phyloP scores from a whole-genome alignment of 2,329 filamentous ascomycete genomes.

The Curvularia lunata region DNA sequence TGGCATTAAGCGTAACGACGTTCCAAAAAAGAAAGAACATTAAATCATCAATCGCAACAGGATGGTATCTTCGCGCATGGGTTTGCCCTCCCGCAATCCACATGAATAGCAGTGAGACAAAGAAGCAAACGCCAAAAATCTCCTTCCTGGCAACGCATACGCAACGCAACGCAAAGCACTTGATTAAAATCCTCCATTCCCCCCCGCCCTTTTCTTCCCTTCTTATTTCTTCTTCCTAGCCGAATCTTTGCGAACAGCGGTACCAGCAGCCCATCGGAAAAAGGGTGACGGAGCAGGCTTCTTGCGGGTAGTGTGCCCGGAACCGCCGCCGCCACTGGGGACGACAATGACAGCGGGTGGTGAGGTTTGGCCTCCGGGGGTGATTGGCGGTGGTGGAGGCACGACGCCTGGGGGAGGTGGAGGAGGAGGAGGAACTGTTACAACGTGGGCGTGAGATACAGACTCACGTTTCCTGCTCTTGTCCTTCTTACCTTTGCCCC shows the following conservation, averaged over 20 bases:
- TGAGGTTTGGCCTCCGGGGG: conserved; percentile 14
- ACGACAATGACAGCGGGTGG: conserved; percentile 18
- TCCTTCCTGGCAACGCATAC: not conserved
- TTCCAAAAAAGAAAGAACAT: not conserved
- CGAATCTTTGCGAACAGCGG: conserved; percentile 7
- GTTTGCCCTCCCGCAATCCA: conserved; percentile 4
- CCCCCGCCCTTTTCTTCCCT: not conserved
- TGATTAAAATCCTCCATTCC: not conserved
- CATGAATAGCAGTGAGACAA: not conserved
- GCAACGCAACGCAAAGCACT: not conserved
- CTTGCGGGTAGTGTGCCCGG: conserved; percentile 14
- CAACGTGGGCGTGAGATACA: conserved; percentile 16
- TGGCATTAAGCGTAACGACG: not conserved
- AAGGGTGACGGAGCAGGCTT: conserved; percentile 23
- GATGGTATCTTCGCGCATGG: conserved; percentile 4
- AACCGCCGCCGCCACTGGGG: conserved; percentile 9
- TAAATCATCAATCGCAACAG: not conserved
- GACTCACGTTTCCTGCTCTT: conserved; percentile 26
- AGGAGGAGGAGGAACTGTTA: conserved; percentile 15
- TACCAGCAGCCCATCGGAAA: conserved; percentile 34
- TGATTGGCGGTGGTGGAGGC: conserved; percentile 16
- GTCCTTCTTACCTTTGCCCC: conserved; percentile 22
- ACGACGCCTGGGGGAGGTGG: conserved; percentile 2
- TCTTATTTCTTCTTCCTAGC: conserved; percentile 16
- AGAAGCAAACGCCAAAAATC: not conserved